phyloP scores from a whole-genome alignment of 2,329 filamentous ascomycete species.

The Tricladium varicosporioides region DNA sequence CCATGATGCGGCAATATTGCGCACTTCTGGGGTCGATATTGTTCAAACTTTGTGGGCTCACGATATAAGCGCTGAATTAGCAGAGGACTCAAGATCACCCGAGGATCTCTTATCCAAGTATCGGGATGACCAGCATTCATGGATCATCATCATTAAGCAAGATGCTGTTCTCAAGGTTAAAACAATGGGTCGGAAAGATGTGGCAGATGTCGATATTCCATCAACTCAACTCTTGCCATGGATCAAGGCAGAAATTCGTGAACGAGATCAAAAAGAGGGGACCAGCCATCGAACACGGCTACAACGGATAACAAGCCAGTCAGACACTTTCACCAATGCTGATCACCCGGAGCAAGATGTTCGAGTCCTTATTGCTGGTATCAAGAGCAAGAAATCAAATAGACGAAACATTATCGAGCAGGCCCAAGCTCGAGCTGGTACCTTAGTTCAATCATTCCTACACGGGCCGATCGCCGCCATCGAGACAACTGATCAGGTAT shows the following conservation, averaged over 20 bases:
- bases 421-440: slow-evolving; percentile 57
- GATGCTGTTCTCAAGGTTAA: slow-evolving; percentile 76
- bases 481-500: slow-evolving; percentile 80
- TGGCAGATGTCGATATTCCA: slow-evolving; percentile 72
- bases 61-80: slow-evolving; percentile 85
- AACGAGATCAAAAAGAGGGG: slow-evolving; percentile 65
- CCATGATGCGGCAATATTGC: slow-evolving; percentile 75
- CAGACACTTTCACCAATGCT: slow-evolving; percentile 19
- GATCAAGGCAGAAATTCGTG: slow-evolving; percentile 78
- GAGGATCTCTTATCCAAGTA: slow-evolving; percentile 79
- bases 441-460: slow-evolving; percentile 67
- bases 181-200: slow-evolving; percentile 72
- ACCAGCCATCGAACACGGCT: slow-evolving; percentile 42
- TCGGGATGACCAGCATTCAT: slow-evolving; percentile 74
- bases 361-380: slow-evolving; percentile 78
- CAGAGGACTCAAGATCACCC: slow-evolving; percentile 71
- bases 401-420: slow-evolving; percentile 83
- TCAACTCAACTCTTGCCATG: slow-evolving; percentile 72
- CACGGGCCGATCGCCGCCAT: slow-evolving; percentile 82
- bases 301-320: slow-evolving; percentile 27
- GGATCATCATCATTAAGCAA: slow-evolving; percentile 86
- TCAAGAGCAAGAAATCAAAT: slow-evolving; percentile 88
- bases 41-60: slow-evolving; percentile 77
- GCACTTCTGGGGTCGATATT: slow-evolving; percentile 73
- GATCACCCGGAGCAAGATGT: slow-evolving; percentile 66